Percentiles rank a stretch among this genome's conserved stretches.
phyloP scores from a whole-genome alignment of 1,139 yeast genomes.

The Protomyces gravidus region DNA sequence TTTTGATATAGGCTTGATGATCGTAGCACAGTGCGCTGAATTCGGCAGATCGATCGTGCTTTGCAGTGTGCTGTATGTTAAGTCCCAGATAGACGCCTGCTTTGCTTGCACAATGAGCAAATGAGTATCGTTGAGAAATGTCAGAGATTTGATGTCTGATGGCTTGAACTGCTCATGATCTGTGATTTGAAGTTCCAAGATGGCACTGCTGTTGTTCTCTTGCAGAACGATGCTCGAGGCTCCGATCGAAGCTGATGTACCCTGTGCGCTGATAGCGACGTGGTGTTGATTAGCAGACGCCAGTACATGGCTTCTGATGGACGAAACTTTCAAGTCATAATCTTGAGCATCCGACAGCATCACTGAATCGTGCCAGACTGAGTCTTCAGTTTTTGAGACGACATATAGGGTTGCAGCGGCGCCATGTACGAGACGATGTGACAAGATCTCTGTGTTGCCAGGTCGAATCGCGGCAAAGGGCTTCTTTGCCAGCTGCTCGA shows the following conservation, averaged over 20 bases:
- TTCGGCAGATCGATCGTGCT: background rate
- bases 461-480: background rate
- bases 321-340: background rate
- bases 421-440: background rate
- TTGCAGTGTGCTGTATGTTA: background rate
- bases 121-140: conserved; percentile 9
- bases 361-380: background rate
- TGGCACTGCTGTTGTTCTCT: background rate
- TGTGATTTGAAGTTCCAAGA: background rate
- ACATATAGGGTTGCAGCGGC: background rate
- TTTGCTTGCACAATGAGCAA: background rate
- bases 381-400: background rate
- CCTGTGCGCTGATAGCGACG: background rate
- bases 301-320: background rate
- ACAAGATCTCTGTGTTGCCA: background rate
- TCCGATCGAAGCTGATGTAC: background rate
- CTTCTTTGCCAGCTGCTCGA: background rate
- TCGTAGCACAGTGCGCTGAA: background rate
- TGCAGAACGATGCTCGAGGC: background rate
- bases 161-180: background rate
- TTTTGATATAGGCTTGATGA: background rate
- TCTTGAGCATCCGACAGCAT: background rate
- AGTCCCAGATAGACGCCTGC: conserved; percentile 5
- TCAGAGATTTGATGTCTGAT: background rate
- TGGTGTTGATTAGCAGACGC: background rate